Conservation (phyloP, 345 rosid genomes). For the Boechera divaricarpa region DNA sequence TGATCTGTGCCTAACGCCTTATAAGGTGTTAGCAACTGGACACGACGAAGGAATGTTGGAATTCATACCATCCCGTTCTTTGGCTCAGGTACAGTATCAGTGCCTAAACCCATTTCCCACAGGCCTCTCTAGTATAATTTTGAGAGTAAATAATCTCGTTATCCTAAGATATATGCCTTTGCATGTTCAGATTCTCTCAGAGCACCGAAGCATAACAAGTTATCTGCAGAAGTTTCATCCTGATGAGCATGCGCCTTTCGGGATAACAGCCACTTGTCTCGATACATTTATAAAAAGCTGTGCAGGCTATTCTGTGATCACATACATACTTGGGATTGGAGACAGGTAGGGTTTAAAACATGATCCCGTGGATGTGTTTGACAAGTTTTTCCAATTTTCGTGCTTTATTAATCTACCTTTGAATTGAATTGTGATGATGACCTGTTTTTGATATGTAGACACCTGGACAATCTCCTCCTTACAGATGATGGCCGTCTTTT, state of each 20-base stretch:
- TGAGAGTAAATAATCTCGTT: neutral
- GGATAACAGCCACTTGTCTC: constrained; percentile 92
- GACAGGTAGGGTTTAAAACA: constrained; percentile 66
- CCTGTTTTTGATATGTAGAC: constrained; percentile 55
- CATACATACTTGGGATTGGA: constrained; percentile 97
- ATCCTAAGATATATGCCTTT: constrained; percentile 24
- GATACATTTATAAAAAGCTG: constrained; percentile 98
- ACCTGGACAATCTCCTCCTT: constrained; percentile 95
- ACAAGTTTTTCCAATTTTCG: neutral
- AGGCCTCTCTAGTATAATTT: neutral
- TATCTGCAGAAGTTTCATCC: constrained; percentile 96
- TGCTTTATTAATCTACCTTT: neutral
- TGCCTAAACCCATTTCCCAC: neutral
- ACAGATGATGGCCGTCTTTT: constrained; percentile 96
- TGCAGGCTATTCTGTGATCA: constrained; percentile 98
- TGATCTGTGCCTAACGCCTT: constrained; percentile 91
- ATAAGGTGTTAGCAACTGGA: constrained; percentile 94
- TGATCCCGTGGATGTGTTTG: neutral
- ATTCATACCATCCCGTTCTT: constrained; percentile 91
- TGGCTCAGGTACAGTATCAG: constrained; percentile 74
- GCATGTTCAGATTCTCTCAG: constrained; percentile 78
- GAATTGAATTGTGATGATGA: constrained; percentile 3
- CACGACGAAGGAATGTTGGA: constrained; percentile 99
- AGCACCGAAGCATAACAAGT: constrained; percentile 69
- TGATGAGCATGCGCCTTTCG: constrained; percentile 95